Conservation (phyloP, 495 filamentous ascomycete species). For the Aspergillus nidulans region DNA sequence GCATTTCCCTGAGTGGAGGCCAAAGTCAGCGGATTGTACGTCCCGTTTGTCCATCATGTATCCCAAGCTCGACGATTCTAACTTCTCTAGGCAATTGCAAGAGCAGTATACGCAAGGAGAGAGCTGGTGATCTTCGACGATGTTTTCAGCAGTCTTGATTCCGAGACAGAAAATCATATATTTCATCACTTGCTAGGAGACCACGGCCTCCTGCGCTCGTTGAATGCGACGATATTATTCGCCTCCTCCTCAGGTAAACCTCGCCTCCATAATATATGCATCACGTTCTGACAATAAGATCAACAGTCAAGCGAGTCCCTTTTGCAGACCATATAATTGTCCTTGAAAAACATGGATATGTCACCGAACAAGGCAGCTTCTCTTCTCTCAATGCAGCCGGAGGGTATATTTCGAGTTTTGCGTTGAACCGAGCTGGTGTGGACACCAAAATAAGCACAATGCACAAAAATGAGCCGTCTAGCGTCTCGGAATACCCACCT, state of each 20-base stretch:
- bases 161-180: constrained; percentile 55
- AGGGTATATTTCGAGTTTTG: constrained; percentile 49
- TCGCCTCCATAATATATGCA: neutral
- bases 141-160: constrained; percentile 57
- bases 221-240: constrained; percentile 48
- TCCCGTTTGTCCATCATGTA: neutral
- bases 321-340: constrained; percentile 51
- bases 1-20: constrained; percentile 60
- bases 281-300: neutral
- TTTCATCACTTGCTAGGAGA: constrained; percentile 53
- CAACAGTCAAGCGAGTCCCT: constrained; percentile 41
- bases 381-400: constrained; percentile 37
- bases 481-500: constrained; percentile 5
- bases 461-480: constrained; percentile 7
- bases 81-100: constrained; percentile 43
- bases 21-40: constrained; percentile 60
- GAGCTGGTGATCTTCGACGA: constrained; percentile 55
- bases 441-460: constrained; percentile 21
- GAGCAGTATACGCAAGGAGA: constrained; percentile 54
- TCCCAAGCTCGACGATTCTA: neutral
- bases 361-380: constrained; percentile 51
- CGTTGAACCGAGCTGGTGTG: constrained; percentile 28
- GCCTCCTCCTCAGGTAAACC: constrained; percentile 42
- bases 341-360: constrained; percentile 39
- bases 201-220: constrained; percentile 49